A percentile compares a stretch with the other conserved stretches of the same genome.
phyloP scores from a whole-genome alignment of 495 filamentous ascomycete genomes.

The Aspergillus wentii region DNA sequence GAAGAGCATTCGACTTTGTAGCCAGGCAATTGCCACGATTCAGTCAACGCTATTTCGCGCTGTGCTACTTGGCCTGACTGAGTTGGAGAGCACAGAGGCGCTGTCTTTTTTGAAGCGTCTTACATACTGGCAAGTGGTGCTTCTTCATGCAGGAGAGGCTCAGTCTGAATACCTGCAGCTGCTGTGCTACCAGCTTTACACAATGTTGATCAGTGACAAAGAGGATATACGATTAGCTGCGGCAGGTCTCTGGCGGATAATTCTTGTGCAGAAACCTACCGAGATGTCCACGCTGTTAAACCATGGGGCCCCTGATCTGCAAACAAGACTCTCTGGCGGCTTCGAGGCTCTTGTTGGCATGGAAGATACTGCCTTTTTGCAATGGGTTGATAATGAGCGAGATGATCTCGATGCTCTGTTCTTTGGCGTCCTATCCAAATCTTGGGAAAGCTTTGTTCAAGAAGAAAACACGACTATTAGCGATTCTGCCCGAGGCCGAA shows the following conservation, averaged over 20 bases:
- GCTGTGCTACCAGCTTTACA: slow-evolving; percentile 86
- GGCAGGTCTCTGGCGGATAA: slow-evolving; percentile 80
- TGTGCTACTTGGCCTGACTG: slow-evolving; percentile 74
- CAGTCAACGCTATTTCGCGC: slow-evolving; percentile 70
- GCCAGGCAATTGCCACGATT: slow-evolving; percentile 68
- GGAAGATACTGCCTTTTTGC: slow-evolving; percentile 79
- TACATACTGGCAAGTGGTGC: slow-evolving; percentile 90
- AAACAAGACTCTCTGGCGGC: slow-evolving; percentile 64
- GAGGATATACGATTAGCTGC: slow-evolving; percentile 67
- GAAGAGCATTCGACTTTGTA: slow-evolving; percentile 87
- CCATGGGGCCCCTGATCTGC: slow-evolving; percentile 61
- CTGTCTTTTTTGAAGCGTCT: slow-evolving; percentile 72
- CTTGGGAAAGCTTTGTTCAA: slow-evolving; percentile 80
- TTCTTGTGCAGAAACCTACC: slow-evolving; percentile 89
- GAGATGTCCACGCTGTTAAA: slow-evolving; percentile 69
- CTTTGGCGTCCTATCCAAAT: slow-evolving; percentile 67
- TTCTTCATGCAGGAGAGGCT: slow-evolving; percentile 68
- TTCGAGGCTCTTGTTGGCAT: slow-evolving; percentile 82
- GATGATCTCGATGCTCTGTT: slow-evolving; percentile 77
- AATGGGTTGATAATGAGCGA: slow-evolving; percentile 84
- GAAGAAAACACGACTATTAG: slow-evolving; percentile 73
- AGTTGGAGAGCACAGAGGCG: slow-evolving; percentile 66
- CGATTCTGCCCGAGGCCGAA: slow-evolving; percentile 61
- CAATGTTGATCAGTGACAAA: slow-evolving; percentile 64
- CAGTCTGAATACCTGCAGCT: slow-evolving; percentile 75